Conservation (phyloP, 2,329 filamentous ascomycete species). For the Aspergillus fijiensis region DNA sequence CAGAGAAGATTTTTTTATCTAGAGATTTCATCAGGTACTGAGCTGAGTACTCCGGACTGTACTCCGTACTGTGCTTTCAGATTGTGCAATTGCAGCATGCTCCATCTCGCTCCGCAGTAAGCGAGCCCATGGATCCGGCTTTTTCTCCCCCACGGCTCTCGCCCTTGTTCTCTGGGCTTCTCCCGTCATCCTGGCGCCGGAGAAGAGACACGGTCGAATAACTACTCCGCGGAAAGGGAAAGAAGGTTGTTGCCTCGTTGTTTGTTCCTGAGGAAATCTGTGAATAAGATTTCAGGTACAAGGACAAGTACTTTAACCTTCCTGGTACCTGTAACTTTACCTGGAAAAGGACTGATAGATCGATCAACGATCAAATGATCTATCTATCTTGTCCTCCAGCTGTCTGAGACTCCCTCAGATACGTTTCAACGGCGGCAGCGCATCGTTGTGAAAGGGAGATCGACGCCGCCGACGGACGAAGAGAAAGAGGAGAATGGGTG, state of each 20-base stretch:
- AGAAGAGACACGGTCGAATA: constrained; percentile 6
- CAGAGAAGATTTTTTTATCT: no score
- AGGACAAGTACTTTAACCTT: no score
- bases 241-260: neutral
- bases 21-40: no score
- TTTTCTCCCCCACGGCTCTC: neutral
- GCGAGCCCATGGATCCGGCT: neutral
- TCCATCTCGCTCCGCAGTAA: neutral
- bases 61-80: no score
- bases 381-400: neutral
- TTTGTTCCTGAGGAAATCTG: neutral
- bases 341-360: neutral
- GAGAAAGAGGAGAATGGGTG: neutral
- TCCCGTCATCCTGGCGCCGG: constrained; percentile 1
- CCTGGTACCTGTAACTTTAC: no score
- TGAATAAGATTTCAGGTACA: neutral
- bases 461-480: neutral
- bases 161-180: constrained; percentile 7
- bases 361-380: constrained; percentile 1
- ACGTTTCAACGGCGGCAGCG: constrained; percentile 10
- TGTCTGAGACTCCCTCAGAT: constrained; percentile 1
- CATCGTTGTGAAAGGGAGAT: constrained; percentile 8
- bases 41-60: no score
- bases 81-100: no score
- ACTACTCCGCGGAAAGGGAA: constrained; percentile 1